Evolutionary conservation across 305 asterid species (phyloP), one percentile per base, ranked within the genome.

Genomic region (Solanum hybrid): DNA sequence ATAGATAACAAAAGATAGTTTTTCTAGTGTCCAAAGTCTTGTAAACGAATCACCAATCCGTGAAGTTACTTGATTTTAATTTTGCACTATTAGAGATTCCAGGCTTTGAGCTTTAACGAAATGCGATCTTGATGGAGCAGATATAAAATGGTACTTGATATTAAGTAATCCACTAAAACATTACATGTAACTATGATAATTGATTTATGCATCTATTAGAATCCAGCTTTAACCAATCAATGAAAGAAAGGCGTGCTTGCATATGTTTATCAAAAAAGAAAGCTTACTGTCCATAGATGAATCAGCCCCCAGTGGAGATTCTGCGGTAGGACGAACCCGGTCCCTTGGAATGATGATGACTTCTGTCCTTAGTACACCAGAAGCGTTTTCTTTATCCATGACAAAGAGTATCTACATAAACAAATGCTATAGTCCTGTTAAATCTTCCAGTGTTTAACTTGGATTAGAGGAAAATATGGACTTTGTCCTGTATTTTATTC

Each of bases 401-500:
- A 91, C 93, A 91, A 94, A 95, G 9, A 94, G 92, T 34, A 93
- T 94, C 96, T 94, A 94, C 38, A 86, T 76, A 31, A 86, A 13
- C 35, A 85, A 76, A 42, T 37, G 88, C 24, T 77, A 27, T 17
- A 35, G 36, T 38, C 56, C 22, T 51, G 29, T 73, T 64, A 38
- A 87, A 73, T 40, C 20, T 22, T 13, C 42, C 85, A 46, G 6
- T 77, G 32, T 46, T 79, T 79, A 8, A 10, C 26, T 69, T 34
- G 37, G 60, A n/a, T n/a, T 69, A 32, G 32, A 88, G 32, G 13
- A 42, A 10, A 12, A 17, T 20, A 5, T 12, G 22, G 31, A 34
- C 37, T 26, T 51, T 60, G 78, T 16, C 66, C 26, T 34, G 16
- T 8, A 14, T 9, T 24, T 20, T 37, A 36, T 56, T 56, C 24